Percentiles rank a stretch among this genome's conserved stretches.
These are phyloP conservation scores for Mycena albidolilacea DNA, from an alignment of 768 basidiomycete species.

Conservation along the genomic window DNA sequence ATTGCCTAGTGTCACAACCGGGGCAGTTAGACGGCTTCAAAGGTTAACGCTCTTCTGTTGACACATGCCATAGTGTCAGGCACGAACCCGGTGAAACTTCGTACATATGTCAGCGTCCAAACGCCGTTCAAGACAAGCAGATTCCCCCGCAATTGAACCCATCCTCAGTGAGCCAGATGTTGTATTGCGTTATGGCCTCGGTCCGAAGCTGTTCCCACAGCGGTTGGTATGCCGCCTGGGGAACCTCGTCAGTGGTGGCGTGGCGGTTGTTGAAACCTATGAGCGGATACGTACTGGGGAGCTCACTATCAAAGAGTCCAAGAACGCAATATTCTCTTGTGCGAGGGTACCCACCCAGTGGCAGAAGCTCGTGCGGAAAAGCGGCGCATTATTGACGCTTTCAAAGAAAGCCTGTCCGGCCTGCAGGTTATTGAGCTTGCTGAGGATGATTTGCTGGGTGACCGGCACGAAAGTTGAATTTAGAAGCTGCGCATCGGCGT, in stretches of 20 bases:
- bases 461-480: slow-evolving; percentile 11
- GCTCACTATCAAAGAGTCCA: slow-evolving; percentile 1
- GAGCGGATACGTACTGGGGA: slow-evolving; percentile 3
- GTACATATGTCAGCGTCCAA: slow-evolving; percentile 18
- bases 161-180: slow-evolving; percentile 24
- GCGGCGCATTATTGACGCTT: slow-evolving; percentile 17
- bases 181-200: slow-evolving; percentile 9
- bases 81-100: slow-evolving; percentile 16
- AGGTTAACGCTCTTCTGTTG: slow-evolving; percentile 5
- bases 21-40: slow-evolving; percentile 7
- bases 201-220: slow-evolving; percentile 12
- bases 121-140: slow-evolving; percentile 16
- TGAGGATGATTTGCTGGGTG: slow-evolving; percentile 12
- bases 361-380: slow-evolving; percentile 21
- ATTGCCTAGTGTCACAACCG: background rate
- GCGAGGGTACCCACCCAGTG: slow-evolving; percentile 22
- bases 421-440: slow-evolving; percentile 15
- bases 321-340: slow-evolving; percentile 9
- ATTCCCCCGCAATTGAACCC: slow-evolving; percentile 25
- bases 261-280: slow-evolving; percentile 1
- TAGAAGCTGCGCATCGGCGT: slow-evolving; percentile 17
- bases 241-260: slow-evolving; percentile 1
- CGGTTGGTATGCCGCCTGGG: slow-evolving; percentile 15
- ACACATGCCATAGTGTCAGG: slow-evolving; percentile 6
- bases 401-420: slow-evolving; percentile 18